These are phyloP conservation scores for Linum tenue DNA, from an alignment of 345 rosid genomes.

Conservation along the genomic window DNA sequence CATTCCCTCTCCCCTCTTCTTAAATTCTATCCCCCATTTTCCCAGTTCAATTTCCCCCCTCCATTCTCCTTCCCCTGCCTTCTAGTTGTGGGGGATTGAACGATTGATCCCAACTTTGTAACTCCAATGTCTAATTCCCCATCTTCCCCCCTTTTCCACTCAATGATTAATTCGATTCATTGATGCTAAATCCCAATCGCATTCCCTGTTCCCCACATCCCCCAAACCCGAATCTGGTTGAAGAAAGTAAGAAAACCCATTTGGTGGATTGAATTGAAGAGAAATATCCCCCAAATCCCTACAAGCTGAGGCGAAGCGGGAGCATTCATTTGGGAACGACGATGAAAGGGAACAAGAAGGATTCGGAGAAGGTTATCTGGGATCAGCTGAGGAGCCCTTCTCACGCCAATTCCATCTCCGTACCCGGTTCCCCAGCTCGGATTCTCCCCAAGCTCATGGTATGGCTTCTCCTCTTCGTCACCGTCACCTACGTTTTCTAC, in stretches of 20 bases:
- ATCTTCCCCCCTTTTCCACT: neutral
- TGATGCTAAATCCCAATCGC: neutral
- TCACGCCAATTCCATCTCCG: slow-evolving; percentile 16
- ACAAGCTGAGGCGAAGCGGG: neutral
- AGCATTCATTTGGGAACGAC: neutral
- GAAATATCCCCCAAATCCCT: neutral
- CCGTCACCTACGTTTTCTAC: slow-evolving; percentile 65
- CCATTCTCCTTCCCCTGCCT: neutral
- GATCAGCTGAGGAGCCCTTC: slow-evolving; percentile 52
- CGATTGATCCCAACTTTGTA: neutral
- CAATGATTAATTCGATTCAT: neutral
- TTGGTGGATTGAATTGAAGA: no score
- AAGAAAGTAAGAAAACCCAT: no score
- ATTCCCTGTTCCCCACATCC: neutral
- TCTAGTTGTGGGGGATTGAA: no score
- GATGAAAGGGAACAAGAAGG: slow-evolving; percentile 36
- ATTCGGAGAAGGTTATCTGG: slow-evolving; percentile 52
- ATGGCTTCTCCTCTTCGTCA: slow-evolving; percentile 58
- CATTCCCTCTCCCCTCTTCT: no score
- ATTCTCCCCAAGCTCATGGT: slow-evolving; percentile 55
- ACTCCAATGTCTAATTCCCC: neutral
- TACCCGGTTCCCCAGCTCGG: slow-evolving; percentile 34
- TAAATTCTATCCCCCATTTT: no score
- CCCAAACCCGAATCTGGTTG: neutral
- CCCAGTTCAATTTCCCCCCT: neutral